Evolutionary conservation across 441 rosid species (phyloP).

Genomic region (Populus tomentosa): DNA sequence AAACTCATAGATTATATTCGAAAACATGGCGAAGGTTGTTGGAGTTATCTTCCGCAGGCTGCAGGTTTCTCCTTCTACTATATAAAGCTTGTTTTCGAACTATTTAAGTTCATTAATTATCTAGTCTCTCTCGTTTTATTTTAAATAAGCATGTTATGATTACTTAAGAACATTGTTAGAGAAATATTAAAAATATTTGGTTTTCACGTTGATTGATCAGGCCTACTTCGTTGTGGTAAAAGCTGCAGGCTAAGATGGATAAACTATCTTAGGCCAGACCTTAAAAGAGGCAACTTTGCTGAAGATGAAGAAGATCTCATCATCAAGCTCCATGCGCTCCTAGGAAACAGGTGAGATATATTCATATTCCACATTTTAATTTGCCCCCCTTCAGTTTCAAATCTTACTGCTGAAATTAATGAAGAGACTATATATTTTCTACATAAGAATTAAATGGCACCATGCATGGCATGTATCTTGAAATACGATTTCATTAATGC

Average conservation of each 20-base stretch:
- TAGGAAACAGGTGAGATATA: constrained; percentile 63
- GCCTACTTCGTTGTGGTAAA: constrained; percentile 55
- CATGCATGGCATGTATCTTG: neutral
- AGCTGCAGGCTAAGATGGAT: constrained; percentile 35
- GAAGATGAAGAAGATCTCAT: too few species aligned
- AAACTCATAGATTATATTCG: constrained; percentile 57
- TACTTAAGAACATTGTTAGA: neutral
- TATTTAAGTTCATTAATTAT: neutral
- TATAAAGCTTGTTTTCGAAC: neutral
- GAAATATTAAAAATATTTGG: neutral
- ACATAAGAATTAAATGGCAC: neutral
- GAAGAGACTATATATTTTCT: neutral
- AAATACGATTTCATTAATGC: neutral
- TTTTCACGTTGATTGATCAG: constrained; percentile 25
- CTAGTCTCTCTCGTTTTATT: neutral
- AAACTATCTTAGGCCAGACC: too few species aligned
- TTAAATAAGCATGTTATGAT: neutral
- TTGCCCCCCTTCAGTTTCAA: neutral
- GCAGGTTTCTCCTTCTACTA: constrained; percentile 33
- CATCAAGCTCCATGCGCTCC: constrained; percentile 47
- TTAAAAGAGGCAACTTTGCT: too few species aligned
- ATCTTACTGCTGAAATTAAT: neutral
- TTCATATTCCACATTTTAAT: neutral
- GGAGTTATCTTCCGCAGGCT: constrained; percentile 58
- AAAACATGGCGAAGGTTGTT: constrained; percentile 62